A percentile compares a stretch with the other conserved stretches of the same genome.
phyloP scores from a whole-genome alignment of 305 asterid genomes.

The Ruellia speciosa region DNA sequence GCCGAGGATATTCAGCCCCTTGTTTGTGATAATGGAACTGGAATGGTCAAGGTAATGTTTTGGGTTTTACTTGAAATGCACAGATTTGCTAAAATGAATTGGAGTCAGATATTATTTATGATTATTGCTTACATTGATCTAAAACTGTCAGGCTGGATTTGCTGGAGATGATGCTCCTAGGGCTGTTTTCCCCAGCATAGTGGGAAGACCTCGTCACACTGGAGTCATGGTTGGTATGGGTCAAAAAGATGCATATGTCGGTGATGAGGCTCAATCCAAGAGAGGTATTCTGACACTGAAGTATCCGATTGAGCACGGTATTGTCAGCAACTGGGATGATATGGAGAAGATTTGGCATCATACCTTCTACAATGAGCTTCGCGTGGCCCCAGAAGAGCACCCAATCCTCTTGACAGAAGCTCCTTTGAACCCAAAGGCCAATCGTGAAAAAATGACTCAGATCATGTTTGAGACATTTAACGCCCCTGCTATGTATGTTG shows the following conservation, averaged over 20 bases:
- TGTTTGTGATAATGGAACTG: conserved; percentile 85
- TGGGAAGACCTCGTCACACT: conserved; percentile 82
- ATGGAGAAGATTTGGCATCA: conserved; percentile 94
- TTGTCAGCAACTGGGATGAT: conserved; percentile 87
- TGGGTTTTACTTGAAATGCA: conserved; percentile 1
- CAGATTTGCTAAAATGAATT: neutral
- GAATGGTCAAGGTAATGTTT: conserved; percentile 76
- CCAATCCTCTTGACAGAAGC: conserved; percentile 66
- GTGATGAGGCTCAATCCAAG: conserved; percentile 78
- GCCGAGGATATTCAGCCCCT: conserved; percentile 85
- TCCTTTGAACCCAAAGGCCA: conserved; percentile 65
- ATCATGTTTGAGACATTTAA: conserved; percentile 85
- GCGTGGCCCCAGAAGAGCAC: conserved; percentile 76
- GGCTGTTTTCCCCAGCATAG: conserved; percentile 81
- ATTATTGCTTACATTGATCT: conserved; percentile 10
- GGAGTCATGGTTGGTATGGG: conserved; percentile 95
- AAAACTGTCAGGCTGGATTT: conserved; percentile 60
- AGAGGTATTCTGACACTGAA: conserved; percentile 72
- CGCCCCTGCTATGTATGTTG: conserved; percentile 81
- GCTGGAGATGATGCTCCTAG: conserved; percentile 94
- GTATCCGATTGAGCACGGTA: conserved; percentile 83
- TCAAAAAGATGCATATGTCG: conserved; percentile 76
- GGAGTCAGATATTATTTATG: neutral
- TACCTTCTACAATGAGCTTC: conserved; percentile 69
- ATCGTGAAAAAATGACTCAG: conserved; percentile 81